Evolutionary conservation across 2,329 filamentous ascomycete genomes (phyloP).

Genomic region (Fusarium stilboides): DNA sequence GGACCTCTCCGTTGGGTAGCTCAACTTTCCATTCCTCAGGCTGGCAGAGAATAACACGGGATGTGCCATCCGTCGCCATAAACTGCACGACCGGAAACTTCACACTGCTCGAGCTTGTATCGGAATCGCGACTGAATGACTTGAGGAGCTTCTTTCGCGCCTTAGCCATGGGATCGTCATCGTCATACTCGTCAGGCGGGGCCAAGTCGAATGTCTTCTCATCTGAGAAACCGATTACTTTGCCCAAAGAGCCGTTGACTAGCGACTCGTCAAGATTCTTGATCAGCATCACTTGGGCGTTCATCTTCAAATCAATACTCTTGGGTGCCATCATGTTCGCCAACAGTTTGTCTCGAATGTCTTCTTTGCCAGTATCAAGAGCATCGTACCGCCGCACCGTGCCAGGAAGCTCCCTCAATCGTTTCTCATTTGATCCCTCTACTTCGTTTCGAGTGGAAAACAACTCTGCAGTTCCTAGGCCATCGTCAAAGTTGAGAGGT

Average conservation of each 20-base stretch:
- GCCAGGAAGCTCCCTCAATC: slow-evolving; percentile 81
- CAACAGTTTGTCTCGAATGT: slow-evolving; percentile 82
- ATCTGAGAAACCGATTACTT: slow-evolving; percentile 70
- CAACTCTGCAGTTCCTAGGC: slow-evolving; percentile 82
- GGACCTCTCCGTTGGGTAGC: slow-evolving; percentile 93
- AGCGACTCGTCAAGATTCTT: slow-evolving; percentile 97
- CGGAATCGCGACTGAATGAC: slow-evolving; percentile 60
- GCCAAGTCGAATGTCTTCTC: slow-evolving; percentile 58
- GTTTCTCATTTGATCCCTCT: slow-evolving; percentile 83
- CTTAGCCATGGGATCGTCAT: slow-evolving; percentile 61
- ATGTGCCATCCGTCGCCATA: slow-evolving; percentile 79
- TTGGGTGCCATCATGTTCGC: slow-evolving; percentile 95
- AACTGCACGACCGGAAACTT: slow-evolving; percentile 91
- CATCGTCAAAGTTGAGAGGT: slow-evolving; percentile 79
- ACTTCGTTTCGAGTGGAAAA: slow-evolving; percentile 94
- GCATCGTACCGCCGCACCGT: slow-evolving; percentile 79
- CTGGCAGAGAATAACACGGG: slow-evolving; percentile 77
- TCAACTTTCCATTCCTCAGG: slow-evolving; percentile 97
- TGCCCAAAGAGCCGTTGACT: slow-evolving; percentile 94
- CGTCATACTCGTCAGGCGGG: slow-evolving; percentile 59
- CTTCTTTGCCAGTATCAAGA: slow-evolving; percentile 80
- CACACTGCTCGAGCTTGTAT: slow-evolving; percentile 63
- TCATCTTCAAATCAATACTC: slow-evolving; percentile 84
- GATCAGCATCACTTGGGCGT: slow-evolving; percentile 99
- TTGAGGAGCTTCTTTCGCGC: slow-evolving; percentile 70